Evolutionary conservation across 2,329 filamentous ascomycete genomes (phyloP), one percentile per base, ranked within the genome.

Genomic region (Endocalyx cinctus): DNA sequence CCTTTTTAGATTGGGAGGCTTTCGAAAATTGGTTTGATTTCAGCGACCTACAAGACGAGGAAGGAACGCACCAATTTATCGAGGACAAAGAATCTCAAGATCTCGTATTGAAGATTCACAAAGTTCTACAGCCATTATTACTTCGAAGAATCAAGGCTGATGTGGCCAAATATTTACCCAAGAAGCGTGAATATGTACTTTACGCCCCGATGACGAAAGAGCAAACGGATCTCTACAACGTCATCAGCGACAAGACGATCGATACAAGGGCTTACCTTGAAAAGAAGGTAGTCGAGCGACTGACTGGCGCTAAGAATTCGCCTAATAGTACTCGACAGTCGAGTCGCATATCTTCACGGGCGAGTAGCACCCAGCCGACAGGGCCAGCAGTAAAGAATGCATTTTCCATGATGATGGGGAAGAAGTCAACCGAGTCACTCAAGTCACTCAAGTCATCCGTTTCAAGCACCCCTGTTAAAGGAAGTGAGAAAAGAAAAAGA

Each of bases 1-100:
- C 96, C 19, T 98, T 98, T 49, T 87, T 89, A 28, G 86, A 95
- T 49, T 82, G 94, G 58, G 87, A 94, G 29, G 87, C 86, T 0
- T 98, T 98, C 38, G 87, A 96, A 52, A 80, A 80, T 2, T 97
- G 90, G 89, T 98, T 98, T 42, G 90, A 98, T 57, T 98, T 98
- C 50, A 92, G 86, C 0, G 89, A 88, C 6, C 70, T 98, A 2
- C 79, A 94, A 35, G 87, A 97, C 39, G 87, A 89, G 45, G 73
- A 83, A 22, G 81, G 79, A 0, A 84, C 87, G 1, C 79, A 86
- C 31, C 78, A 89, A 27, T 83, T 94, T 32, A 73, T 94, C 6
- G 81, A 82, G 4, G 84, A 94, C 49, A 78, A 85, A 34, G 77
- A 82, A 31, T 85, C 86, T 52, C 79, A 84, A 41, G 84, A 83